A percentile compares a stretch with the other conserved stretches of the same genome.
Evolutionary conservation across 352 stramenopile species (phyloP).

Genomic region (Globisporangium carolinianum): DNA sequence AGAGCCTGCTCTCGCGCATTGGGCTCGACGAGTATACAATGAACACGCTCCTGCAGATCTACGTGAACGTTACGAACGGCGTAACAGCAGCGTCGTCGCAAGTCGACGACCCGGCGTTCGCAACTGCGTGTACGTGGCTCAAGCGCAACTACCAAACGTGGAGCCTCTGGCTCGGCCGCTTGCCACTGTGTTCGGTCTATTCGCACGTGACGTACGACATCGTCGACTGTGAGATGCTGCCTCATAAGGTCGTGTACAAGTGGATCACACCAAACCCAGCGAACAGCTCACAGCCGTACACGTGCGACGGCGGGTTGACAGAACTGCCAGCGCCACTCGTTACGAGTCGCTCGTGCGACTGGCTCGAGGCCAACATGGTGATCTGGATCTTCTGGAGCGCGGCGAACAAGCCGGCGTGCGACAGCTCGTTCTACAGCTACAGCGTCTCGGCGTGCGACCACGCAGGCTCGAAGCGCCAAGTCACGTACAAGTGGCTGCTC

Average conservation of each 20-base stretch:
- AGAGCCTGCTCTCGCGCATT: conserved; percentile 20
- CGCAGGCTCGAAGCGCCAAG: conserved; percentile 13
- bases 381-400: conserved; percentile 17
- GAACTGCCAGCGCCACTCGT: conserved; percentile 16
- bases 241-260: conserved; percentile 22
- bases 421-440: conserved; percentile 38
- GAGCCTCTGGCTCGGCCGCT: conserved; percentile 15
- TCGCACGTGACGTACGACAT: background rate
- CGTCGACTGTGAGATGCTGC: conserved; percentile 10
- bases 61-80: conserved; percentile 2
- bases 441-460: conserved; percentile 23
- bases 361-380: conserved; percentile 1
- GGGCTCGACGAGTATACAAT: conserved; percentile 8
- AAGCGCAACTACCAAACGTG: conserved; percentile 4
- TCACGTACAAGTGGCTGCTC: conserved; percentile 34
- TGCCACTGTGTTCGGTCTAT: conserved; percentile 23
- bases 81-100: background rate
- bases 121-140: conserved; percentile 20
- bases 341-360: conserved; percentile 42
- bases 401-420: conserved; percentile 21
- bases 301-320: conserved; percentile 31
- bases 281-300: conserved; percentile 24
- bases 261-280: conserved; percentile 34
- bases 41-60: conserved; percentile 2
- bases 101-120: conserved; percentile 9